phyloP scores from a whole-genome alignment of 768 basidiomycete species.

The Tylopilus rubrobrunneus region DNA sequence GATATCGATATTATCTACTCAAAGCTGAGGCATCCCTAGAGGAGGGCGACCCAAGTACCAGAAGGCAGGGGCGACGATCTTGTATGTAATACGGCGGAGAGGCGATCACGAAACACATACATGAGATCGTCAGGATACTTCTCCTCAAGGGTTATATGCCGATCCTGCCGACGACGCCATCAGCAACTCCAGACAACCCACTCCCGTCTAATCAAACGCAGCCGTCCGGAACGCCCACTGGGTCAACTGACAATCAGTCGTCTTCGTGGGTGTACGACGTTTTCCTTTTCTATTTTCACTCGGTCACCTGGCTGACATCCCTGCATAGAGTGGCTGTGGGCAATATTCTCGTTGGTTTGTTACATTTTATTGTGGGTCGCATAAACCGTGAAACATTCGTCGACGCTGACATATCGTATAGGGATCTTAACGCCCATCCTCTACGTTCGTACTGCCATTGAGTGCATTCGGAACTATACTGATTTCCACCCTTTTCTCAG shows the following conservation, averaged over 20 bases:
- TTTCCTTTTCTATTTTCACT: too few relatives aligned
- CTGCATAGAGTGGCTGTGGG: too few relatives aligned
- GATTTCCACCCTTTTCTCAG: slow-evolving; percentile 15
- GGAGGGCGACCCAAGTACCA: slow-evolving; percentile 6
- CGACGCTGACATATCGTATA: slow-evolving; percentile 4
- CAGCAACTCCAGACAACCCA: not conserved
- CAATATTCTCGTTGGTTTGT: slow-evolving; percentile 65
- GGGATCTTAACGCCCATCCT: slow-evolving; percentile 35
- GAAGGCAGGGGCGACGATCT: slow-evolving; percentile 23
- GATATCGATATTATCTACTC: not conserved
- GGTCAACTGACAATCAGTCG: not conserved
- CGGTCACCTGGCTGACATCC: too few relatives aligned
- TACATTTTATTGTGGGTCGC: slow-evolving; percentile 59
- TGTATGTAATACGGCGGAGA: slow-evolving; percentile 17
- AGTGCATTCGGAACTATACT: slow-evolving; percentile 26
- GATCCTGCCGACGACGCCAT: not conserved
- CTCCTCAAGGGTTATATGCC: slow-evolving; percentile 11
- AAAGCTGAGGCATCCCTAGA: slow-evolving; percentile 8
- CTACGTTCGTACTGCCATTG: slow-evolving; percentile 47
- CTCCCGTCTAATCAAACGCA: not conserved
- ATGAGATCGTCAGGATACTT: slow-evolving; percentile 18
- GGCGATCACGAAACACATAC: slow-evolving; percentile 3
- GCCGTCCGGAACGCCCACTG: not conserved
- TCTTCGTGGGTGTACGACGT: slow-evolving; percentile 22
- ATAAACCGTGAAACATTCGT: not conserved